A percentile compares a stretch with the other conserved stretches of the same genome.
Evolutionary conservation across 2,329 filamentous ascomycete genomes (phyloP).

Genomic region (Fusarium brevicatenulatum): DNA sequence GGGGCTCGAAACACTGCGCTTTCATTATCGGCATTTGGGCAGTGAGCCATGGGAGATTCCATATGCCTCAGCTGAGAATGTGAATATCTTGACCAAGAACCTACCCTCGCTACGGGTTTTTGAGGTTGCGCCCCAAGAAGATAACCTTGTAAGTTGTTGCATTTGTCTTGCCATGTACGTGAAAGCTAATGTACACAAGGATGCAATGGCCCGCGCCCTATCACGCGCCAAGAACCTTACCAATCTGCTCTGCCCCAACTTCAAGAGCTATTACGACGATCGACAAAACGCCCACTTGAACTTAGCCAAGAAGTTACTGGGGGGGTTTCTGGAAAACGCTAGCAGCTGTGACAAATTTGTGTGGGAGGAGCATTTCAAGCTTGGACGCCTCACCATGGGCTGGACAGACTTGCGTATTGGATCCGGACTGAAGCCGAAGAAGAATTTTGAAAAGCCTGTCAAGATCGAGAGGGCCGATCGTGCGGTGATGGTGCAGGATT

Average conservation of each 20-base stretch:
- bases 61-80: rapidly evolving
- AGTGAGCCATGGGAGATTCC: background rate
- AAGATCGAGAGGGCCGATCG: rapidly evolving
- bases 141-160: background rate
- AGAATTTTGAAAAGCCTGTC: rapidly evolving
- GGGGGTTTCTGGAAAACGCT: background rate
- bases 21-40: background rate
- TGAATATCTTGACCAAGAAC: background rate
- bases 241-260: background rate
- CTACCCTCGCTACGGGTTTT: background rate
- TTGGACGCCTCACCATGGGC: background rate
- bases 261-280: background rate
- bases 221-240: background rate
- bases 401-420: rapidly evolving
- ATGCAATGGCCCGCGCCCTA: background rate
- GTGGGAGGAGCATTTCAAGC: background rate
- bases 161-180: rapidly evolving
- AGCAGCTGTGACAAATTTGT: background rate
- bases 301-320: rapidly evolving
- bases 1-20: background rate
- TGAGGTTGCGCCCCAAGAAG: background rate
- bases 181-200: background rate
- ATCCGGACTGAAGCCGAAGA: background rate
- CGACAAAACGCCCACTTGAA: rapidly evolving
- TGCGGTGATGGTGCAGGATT: background rate